Evolutionary conservation across 139 green algal genomes (phyloP), one percentile per base, ranked within the genome.

Genomic region (Picochlorum sp.): DNA sequence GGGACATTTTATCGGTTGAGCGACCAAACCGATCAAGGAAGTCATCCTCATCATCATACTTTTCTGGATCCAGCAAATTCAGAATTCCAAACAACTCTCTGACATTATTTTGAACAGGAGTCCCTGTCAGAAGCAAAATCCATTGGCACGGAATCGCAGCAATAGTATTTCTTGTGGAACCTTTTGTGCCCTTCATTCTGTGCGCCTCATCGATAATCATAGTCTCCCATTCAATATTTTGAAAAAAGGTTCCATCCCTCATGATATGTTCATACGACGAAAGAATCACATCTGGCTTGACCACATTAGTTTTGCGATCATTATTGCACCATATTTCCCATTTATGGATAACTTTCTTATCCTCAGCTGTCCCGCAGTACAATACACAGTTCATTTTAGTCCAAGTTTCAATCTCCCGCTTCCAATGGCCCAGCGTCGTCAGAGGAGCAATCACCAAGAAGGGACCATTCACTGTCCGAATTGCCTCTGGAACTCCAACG

Each of bases 41-140:
- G 4, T 81, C 79, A 3, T 81, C 83, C 66, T 83, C 69, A 47
- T 76, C 69, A n/a, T 45, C 69, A 57, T 72, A 58, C 23, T 10
- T 18, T 37, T 41, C 61, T 0, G 72, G 63, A 66, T 96, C 79
- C 18, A 97, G 72, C 54, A 96, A 55, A 34, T 87, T 88, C 23
- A 97, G 71, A 41, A 97, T 75, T 30, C 81, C 75, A 67, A 68
- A 93, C 30, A 96, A 81, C 70, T 95, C 90, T 2, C 70, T 67
- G 67, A 95, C 88, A 82, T 97, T 95, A 85, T 97, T 97, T 77
- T 97, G 89, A 41, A 96, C 81, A 32, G 90, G 90, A 6, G 90
- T 96, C 38, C 90, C 82, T 23, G 89, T 97, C 24, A 97, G 81
- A 70, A 97, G 82, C 65, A 97, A 81, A 74, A 86, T 66, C 84